Evolutionary conservation across 2,329 filamentous ascomycete species (phyloP).

Genomic region (Microcera coccophila): DNA sequence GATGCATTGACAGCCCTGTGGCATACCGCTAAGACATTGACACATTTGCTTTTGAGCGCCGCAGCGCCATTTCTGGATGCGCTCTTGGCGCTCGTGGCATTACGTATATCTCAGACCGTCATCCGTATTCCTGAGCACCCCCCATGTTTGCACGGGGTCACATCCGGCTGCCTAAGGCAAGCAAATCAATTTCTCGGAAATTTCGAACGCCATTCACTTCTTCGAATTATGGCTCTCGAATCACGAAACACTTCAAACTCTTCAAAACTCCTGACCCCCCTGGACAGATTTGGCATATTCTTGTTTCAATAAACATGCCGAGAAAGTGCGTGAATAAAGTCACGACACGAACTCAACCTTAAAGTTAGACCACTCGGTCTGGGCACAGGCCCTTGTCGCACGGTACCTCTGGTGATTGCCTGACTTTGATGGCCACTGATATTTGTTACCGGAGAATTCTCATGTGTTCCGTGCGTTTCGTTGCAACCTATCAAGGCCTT

Average conservation of each 20-base stretch:
- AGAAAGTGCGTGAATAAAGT: neutral
- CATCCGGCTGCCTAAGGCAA: constrained; percentile 37
- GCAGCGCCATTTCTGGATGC: neutral
- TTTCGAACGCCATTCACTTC: no score
- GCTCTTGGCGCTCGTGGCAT: neutral
- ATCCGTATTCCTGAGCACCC: constrained; percentile 20
- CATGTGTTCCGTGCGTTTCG: no score
- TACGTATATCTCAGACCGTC: constrained; percentile 23
- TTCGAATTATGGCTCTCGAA: no score
- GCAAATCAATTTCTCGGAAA: no score
- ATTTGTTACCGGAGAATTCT: no score
- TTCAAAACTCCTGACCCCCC: no score
- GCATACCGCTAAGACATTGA: neutral
- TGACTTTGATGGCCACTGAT: no score
- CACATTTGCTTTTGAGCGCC: neutral
- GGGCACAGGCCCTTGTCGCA: neutral
- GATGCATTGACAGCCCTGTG: neutral
- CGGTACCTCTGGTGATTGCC: neutral
- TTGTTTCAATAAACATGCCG: no score
- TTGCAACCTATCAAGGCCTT: no score
- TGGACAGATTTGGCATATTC: no score
- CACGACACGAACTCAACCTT: neutral
- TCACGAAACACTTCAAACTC: no score
- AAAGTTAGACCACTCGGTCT: neutral
- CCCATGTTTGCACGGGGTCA: no score